Percentiles rank a stretch among this genome's conserved stretches.
These are phyloP conservation scores for Solanum bulbocastanum DNA, from an alignment of 257 asterid species.

Conservation along the genomic window DNA sequence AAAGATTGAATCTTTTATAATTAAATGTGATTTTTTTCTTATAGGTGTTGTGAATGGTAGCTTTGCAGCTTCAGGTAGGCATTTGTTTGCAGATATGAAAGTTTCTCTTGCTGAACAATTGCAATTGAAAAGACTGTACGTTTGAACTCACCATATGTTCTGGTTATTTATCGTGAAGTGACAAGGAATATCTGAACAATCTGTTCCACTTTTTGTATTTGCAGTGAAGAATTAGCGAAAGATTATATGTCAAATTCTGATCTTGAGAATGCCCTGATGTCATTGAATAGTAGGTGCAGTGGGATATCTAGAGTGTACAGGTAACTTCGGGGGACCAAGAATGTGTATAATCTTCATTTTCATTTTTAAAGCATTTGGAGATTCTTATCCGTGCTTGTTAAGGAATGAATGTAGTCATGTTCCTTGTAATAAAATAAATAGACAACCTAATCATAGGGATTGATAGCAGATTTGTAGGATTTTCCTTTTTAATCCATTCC, in stretches of 20 bases:
- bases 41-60: slow-evolving; percentile 22
- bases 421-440: background rate
- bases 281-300: slow-evolving; percentile 47
- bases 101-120: slow-evolving; percentile 30
- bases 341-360: background rate
- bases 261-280: slow-evolving; percentile 72
- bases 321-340: slow-evolving; percentile 19
- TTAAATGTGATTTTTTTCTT: background rate
- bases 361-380: background rate
- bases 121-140: slow-evolving; percentile 57
- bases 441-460: background rate
- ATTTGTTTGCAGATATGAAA: slow-evolving; percentile 17
- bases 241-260: slow-evolving; percentile 89
- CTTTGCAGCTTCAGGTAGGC: slow-evolving; percentile 41
- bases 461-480: background rate
- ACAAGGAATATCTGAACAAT: background rate
- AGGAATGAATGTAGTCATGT: background rate
- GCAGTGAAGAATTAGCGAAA: slow-evolving; percentile 66
- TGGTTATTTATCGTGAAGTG: background rate
- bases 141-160: background rate
- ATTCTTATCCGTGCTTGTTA: background rate
- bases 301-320: slow-evolving; percentile 84
- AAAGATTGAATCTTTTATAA: background rate
- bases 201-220: background rate
- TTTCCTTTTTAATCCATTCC: background rate